Percentiles rank a stretch among this genome's conserved stretches.
These are phyloP conservation scores for Lipomyces yamadae DNA, from an alignment of 805 yeast species.

Conservation along the genomic window DNA sequence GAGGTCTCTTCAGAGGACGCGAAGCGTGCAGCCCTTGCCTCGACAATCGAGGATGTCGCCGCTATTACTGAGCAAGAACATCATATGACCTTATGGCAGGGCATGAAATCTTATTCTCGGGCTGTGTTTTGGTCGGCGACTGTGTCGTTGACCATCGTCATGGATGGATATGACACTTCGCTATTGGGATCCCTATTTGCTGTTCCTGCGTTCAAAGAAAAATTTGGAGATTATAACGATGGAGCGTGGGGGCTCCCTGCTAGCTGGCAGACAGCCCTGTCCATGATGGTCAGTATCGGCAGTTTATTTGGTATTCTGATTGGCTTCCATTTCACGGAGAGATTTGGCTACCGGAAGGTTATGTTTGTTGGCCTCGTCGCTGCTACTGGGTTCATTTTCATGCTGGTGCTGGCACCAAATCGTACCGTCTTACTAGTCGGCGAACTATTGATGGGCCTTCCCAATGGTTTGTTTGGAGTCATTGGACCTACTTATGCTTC, in stretches of 20 bases:
- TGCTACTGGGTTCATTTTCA: slow-evolving; percentile 50
- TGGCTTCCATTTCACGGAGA: slow-evolving; percentile 50
- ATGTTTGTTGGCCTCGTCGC: slow-evolving; percentile 47
- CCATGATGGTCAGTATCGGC: too few species aligned
- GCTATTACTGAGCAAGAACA: slow-evolving; percentile 33
- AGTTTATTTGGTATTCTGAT: slow-evolving; percentile 34
- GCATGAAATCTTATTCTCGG: slow-evolving; percentile 49
- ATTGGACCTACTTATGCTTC: slow-evolving; percentile 4
- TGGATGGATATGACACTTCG: slow-evolving; percentile 57
- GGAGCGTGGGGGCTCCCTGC: slow-evolving; percentile 21
- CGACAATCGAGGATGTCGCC: too few species aligned
- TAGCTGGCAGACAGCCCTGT: slow-evolving; percentile 38
- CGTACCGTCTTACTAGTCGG: slow-evolving; percentile 49
- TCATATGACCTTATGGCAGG: slow-evolving; percentile 44
- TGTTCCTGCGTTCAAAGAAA: slow-evolving; percentile 45
- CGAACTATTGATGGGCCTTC: slow-evolving; percentile 48
- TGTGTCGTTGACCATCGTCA: slow-evolving; percentile 51
- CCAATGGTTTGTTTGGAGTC: slow-evolving; percentile 44
- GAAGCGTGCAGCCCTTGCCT: too few species aligned
- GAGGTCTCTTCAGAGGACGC: too few species aligned
- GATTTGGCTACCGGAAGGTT: slow-evolving; percentile 53
- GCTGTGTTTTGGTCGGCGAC: slow-evolving; percentile 55
- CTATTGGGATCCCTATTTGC: slow-evolving; percentile 52
- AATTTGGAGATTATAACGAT: not conserved
- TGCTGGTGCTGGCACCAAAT: slow-evolving; percentile 53